phyloP scores from a whole-genome alignment of 148 eudicot genomes.

The Simmondsia chinensis region DNA sequence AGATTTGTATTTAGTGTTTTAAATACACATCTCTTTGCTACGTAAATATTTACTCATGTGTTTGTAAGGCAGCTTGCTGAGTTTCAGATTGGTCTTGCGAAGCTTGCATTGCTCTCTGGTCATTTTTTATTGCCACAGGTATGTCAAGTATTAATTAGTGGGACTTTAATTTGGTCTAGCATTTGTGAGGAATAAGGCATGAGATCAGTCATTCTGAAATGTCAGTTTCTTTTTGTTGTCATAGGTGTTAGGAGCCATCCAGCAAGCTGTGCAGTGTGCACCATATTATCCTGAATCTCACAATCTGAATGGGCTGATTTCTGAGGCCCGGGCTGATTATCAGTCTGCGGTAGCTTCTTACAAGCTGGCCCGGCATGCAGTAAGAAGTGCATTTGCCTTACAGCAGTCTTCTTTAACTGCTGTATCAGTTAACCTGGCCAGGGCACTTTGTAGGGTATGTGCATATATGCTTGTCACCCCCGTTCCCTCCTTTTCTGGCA shows the following conservation, averaged over 20 bases:
- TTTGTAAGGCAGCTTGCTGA: constrained; percentile 61
- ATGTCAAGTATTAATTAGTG: constrained; percentile 9
- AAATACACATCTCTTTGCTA: no score
- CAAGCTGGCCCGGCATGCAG: constrained; percentile 59
- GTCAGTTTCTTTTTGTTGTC: constrained; percentile 1
- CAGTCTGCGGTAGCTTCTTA: constrained; percentile 63
- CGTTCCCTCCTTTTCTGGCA: neutral
- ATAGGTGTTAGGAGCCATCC: constrained; percentile 83
- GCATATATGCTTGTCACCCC: neutral
- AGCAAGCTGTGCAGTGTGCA: constrained; percentile 81
- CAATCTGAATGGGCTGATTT: constrained; percentile 76
- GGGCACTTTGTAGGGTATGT: constrained; percentile 67
- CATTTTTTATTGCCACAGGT: constrained; percentile 77
- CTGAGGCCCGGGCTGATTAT: constrained; percentile 67
- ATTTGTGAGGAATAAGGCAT: no score
- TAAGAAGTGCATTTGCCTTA: constrained; percentile 24
- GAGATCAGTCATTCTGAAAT: no score
- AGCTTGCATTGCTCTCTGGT: constrained; percentile 71
- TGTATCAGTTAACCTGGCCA: constrained; percentile 76
- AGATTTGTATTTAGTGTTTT: no score
- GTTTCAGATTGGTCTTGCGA: constrained; percentile 86
- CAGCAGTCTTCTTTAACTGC: constrained; percentile 35
- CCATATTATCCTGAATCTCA: constrained; percentile 83
- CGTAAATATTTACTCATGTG: constrained; percentile 13
- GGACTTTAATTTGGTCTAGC: no score